phyloP scores from a whole-genome alignment of 164 flowering plant genomes.

The Pachysandra terminalis region DNA sequence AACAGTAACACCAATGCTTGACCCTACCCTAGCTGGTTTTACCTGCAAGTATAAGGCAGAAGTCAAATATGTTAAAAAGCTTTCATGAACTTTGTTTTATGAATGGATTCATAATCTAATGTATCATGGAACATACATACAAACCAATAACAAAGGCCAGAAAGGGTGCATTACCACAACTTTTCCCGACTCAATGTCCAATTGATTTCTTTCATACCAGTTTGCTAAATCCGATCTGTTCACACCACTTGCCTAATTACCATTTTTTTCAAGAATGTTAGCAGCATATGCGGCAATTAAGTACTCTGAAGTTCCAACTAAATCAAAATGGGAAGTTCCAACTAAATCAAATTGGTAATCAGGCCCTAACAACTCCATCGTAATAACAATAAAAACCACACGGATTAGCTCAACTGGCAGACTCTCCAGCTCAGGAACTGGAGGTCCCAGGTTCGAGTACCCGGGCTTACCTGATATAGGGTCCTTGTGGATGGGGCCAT shows the following conservation, averaged over 20 bases:
- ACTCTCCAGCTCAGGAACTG: no score
- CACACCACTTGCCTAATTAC: slow-evolving; percentile 40
- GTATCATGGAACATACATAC: neutral
- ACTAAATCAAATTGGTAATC: neutral
- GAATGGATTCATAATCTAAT: no score
- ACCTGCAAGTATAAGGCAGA: slow-evolving; percentile 43
- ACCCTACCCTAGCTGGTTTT: slow-evolving; percentile 85
- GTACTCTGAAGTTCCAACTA: neutral
- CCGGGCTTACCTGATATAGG: no score
- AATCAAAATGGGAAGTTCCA: slow-evolving; percentile 1
- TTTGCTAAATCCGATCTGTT: slow-evolving; percentile 41
- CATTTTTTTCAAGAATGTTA: slow-evolving; percentile 11
- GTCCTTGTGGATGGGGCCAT: no score
- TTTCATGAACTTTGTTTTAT: neutral
- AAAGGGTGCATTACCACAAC: slow-evolving; percentile 64
- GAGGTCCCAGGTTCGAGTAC: no score
- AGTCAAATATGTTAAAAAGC: neutral
- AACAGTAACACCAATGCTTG: slow-evolving; percentile 87
- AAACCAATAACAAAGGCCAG: neutral
- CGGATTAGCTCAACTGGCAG: no score
- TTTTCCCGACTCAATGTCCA: slow-evolving; percentile 59
- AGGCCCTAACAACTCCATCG: neutral
- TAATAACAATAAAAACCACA: neutral
- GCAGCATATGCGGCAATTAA: slow-evolving; percentile 4
- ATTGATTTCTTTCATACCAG: slow-evolving; percentile 68